Evolutionary conservation across 768 basidiomycete genomes (phyloP), one percentile per base, ranked within the genome.

Genomic region (Lactarius pseudohatsudake): DNA sequence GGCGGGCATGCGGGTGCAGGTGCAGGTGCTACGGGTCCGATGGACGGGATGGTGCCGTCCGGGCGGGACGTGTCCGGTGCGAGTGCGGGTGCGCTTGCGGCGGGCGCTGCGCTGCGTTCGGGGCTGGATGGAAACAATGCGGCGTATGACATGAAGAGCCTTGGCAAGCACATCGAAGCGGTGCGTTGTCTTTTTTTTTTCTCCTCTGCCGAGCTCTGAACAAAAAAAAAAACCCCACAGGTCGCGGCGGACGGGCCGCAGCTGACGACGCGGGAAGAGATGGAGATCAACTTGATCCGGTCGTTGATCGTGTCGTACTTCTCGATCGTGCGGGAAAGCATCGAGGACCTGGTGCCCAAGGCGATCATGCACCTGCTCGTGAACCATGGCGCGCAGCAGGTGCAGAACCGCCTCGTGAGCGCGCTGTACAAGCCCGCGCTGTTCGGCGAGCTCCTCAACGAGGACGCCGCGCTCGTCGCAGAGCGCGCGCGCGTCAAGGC

Each of bases 321-420:
- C 79, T 81, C 86, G 66, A 98, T 99, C 74, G 91, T 96, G 28
- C 89, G 97, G 53, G 96, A 98, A 77, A 93, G 90, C 74, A 97
- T 99, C 69, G 94, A 98, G 71, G 97, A 99, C 76, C 83, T 98
- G 64, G 86, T 99, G 22, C 97, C 97, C 40, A 99, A 99, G 78
- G 94, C 96, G 26, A 90, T 97, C 80, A 98, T 98, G 96, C 96
- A 98, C 79, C 86, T 95, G 72, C 84, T 98, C 69, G 96, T 99
- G 74, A 98, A 97, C 78, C 85, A 92, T 74, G 96, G 96, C n/a
- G 89, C 94, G 55, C 91, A 98, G 75, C 91, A 94, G 20, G 94
- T 99, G 30, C 97, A 98, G 78, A 97, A 97, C 75, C 86, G 97
- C 26, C 82, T 99, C 38, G 97, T 99, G n/a, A 86, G 95, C 38